Percentiles rank a stretch among this genome's conserved stretches.
These are phyloP conservation scores for Eucalyptus lansdowneana DNA, from an alignment of 345 rosid species.

Conservation along the genomic window DNA sequence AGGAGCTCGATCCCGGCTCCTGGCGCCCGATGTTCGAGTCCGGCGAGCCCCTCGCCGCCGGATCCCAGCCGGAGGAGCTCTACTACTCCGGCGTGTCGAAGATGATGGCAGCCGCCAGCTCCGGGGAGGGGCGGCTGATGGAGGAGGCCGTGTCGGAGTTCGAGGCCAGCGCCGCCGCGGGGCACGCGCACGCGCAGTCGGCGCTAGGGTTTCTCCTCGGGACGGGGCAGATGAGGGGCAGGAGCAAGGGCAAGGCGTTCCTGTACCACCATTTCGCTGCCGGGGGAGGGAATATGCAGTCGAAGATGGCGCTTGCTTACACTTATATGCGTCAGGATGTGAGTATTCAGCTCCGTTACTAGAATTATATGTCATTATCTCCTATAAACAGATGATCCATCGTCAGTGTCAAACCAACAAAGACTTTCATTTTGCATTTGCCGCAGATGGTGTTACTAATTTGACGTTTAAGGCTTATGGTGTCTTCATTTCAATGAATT, in stretches of 20 bases:
- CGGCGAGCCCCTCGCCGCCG: slow-evolving; percentile 3
- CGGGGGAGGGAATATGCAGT: slow-evolving; percentile 70
- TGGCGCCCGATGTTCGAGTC: slow-evolving; percentile 91
- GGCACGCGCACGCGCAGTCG: slow-evolving; percentile 68
- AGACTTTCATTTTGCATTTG: neutral
- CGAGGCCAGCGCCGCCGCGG: slow-evolving; percentile 41
- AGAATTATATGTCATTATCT: neutral
- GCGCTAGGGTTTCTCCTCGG: slow-evolving; percentile 57
- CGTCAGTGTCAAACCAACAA: neutral
- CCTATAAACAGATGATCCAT: neutral
- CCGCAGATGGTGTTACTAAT: neutral
- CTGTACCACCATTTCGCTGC: slow-evolving; percentile 69
- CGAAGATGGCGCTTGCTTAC: slow-evolving; percentile 88
- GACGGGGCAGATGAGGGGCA: slow-evolving; percentile 54
- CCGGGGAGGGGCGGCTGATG: slow-evolving; percentile 44
- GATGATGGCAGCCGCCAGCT: slow-evolving; percentile 37
- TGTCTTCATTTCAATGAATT: neutral
- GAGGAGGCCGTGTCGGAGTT: slow-evolving; percentile 67
- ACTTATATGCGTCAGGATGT: slow-evolving; percentile 84
- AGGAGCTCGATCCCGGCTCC: slow-evolving; percentile 84
- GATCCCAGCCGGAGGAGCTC: slow-evolving; percentile 9
- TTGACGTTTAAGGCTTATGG: neutral
- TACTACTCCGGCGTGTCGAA: slow-evolving; percentile 45
- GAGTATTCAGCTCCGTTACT: slow-evolving; percentile 1
- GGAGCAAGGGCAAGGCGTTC: slow-evolving; percentile 61